Evolutionary conservation across 2,329 filamentous ascomycete species (phyloP), one percentile per base, ranked within the genome.

Genomic region (Westerdykella ornata): DNA sequence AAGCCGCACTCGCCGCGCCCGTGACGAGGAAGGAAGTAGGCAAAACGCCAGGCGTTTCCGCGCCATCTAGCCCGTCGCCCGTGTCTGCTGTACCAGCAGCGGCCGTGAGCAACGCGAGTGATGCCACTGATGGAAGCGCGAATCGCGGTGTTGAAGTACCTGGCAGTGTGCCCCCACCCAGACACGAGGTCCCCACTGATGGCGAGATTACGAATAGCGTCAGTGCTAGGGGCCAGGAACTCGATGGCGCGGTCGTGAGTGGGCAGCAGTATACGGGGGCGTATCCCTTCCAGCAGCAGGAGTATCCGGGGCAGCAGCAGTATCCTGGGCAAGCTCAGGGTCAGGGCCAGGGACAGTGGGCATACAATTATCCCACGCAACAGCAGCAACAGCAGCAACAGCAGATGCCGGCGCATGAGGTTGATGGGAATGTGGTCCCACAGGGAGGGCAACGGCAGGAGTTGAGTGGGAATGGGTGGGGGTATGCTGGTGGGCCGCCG

Each of bases 141-240:
- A 14, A 20, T 16, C 2, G 16, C 32, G 11, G 33, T 26, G 22
- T 26, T 29, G 43, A 46, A 37, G 29, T 51, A 1, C 32, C 32
- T 18, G 48, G 48, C n/a, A 32, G 30, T 9, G 16, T 43, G 8
- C 45, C 48, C 1, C 41, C 41, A 17, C 28, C 17, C 1, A 32
- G 48, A 28, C 43, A 48, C 29, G 48, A 51, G 36, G 18, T 46
- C 11, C 14, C 20, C 9, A 44, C 19, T 30, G 41, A 47, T 12
- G 41, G 38, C 19, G n/a, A 41, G 38, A 44, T 47, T 22, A 44
- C 41, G 17, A 44, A 42, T 16, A 44, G 35, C 2, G 38, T 42
- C 17, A 22, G 15, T 20, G 34, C 36, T 18, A 31, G 42, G 20
- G 44, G 44, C 5, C 41, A 29, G 44, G 34, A 36, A n/a, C 13